Percentiles rank a stretch among this genome's conserved stretches.
phyloP scores from a whole-genome alignment of 371 early-diverging fungal genomes.

The Rhizomucor miehei region DNA sequence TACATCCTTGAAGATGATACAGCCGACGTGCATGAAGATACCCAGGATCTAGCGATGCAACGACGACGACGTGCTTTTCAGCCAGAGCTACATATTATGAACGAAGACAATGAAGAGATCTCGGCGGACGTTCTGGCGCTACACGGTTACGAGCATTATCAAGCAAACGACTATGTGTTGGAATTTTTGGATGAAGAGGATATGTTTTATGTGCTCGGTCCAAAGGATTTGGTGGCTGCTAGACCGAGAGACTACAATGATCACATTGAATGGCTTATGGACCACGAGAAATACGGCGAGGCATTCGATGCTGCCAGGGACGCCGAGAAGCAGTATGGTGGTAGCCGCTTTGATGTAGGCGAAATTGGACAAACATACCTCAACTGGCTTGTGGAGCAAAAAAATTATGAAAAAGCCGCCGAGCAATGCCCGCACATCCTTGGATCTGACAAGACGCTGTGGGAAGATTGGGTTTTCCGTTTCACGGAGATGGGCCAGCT shows the following conservation, averaged over 20 bases:
- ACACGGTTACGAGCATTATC: slow-evolving; percentile 80
- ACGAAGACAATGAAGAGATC: slow-evolving; percentile 74
- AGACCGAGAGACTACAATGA: slow-evolving; percentile 83
- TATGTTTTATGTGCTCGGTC: slow-evolving; percentile 85
- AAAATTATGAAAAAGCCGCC: slow-evolving; percentile 74
- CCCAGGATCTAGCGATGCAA: slow-evolving; percentile 21
- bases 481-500: slow-evolving; percentile 79
- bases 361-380: slow-evolving; percentile 87
- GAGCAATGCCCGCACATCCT: slow-evolving; percentile 69
- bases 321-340: slow-evolving; percentile 38
- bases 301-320: slow-evolving; percentile 65
- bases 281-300: slow-evolving; percentile 73
- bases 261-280: slow-evolving; percentile 90
- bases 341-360: slow-evolving; percentile 55
- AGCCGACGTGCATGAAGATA: slow-evolving; percentile 22
- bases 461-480: slow-evolving; percentile 90
- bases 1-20: slow-evolving; percentile 54
- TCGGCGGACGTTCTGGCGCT: slow-evolving; percentile 84
- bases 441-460: slow-evolving; percentile 61
- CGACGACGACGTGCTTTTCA: slow-evolving; percentile 52
- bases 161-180: slow-evolving; percentile 90
- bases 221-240: slow-evolving; percentile 91
- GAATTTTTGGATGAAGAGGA: slow-evolving; percentile 56
- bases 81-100: slow-evolving; percentile 90
- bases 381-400: slow-evolving; percentile 66